phyloP scores from a whole-genome alignment of 2,329 filamentous ascomycete genomes.

The Fusarium fujikuroi region DNA sequence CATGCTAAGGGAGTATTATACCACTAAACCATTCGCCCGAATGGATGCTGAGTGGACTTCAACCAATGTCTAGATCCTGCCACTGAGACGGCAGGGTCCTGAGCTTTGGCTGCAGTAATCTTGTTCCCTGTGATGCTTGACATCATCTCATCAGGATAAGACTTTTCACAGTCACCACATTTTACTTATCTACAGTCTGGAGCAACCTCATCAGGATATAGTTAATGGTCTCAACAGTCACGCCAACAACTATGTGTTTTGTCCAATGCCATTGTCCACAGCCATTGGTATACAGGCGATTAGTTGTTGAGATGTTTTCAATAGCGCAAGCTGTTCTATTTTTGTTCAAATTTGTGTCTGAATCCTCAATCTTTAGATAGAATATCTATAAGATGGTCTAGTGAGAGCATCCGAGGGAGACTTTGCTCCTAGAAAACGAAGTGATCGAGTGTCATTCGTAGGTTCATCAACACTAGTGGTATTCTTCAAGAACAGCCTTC shows the following conservation, averaged over 20 bases:
- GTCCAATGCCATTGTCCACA: not conserved
- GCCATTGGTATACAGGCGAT: too few species aligned
- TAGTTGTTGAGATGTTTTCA: not conserved
- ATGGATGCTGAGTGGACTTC: not conserved
- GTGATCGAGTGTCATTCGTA: not conserved
- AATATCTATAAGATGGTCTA: not conserved
- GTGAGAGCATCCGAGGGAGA: not conserved
- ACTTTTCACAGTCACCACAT: not conserved
- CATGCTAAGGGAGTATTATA: conserved; percentile 40
- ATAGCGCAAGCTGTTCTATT: not conserved
- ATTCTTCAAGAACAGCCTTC: not conserved
- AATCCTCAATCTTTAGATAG: rapidly evolving
- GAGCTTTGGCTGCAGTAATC: rapidly evolving
- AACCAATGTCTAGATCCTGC: rapidly evolving
- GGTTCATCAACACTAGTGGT: not conserved
- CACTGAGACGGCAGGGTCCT: rapidly evolving
- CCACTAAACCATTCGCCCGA: conserved; percentile 39
- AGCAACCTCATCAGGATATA: rapidly evolving
- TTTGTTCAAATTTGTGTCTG: rapidly evolving
- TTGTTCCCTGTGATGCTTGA: not conserved
- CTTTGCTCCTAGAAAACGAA: not conserved
- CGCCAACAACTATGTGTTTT: not conserved
- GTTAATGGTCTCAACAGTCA: rapidly evolving
- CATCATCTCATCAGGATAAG: not conserved
- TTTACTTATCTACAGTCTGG: rapidly evolving